Percentiles rank a stretch among this genome's conserved stretches.
Conservation (phyloP, 306 rosid genomes). For the Glycyrrhiza uralensis region DNA sequence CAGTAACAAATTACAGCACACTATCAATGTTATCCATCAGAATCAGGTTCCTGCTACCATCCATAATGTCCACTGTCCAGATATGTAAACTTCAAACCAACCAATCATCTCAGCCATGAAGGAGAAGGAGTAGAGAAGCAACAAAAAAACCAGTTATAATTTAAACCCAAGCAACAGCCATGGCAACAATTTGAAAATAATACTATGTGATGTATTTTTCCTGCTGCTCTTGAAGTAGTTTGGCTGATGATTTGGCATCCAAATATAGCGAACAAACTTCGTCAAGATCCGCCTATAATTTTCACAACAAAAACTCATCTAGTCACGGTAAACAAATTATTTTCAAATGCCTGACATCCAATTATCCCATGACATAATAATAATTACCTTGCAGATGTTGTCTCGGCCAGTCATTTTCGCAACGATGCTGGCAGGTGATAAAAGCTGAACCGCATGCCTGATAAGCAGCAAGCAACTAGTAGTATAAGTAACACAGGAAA, state of each 20-base stretch:
- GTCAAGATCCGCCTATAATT: conserved; percentile 70
- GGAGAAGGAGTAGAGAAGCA: conserved; percentile 1
- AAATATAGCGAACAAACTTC: conserved; percentile 71
- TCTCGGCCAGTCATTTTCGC: conserved; percentile 97
- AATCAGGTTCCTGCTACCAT: too few relatives aligned
- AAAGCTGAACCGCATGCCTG: conserved; percentile 91
- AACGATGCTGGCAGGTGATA: conserved; percentile 83
- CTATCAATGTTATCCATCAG: too few relatives aligned
- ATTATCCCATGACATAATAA: background rate
- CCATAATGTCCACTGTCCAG: background rate
- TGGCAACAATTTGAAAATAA: background rate
- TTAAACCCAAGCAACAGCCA: conserved; percentile 1
- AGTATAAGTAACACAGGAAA: conserved; percentile 16
- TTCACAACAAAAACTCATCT: background rate
- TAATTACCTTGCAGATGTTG: conserved; percentile 74
- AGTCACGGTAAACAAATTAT: background rate
- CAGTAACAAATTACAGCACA: too few relatives aligned
- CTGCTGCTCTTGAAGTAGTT: conserved; percentile 87
- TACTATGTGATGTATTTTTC: conserved; percentile 71
- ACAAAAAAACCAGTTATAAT: background rate
- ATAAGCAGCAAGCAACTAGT: conserved; percentile 5
- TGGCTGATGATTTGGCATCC: conserved; percentile 88
- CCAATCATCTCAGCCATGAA: background rate
- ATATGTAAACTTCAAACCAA: background rate
- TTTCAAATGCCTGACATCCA: background rate